Percentiles rank a stretch among this genome's conserved stretches.
phyloP scores from a whole-genome alignment of 495 filamentous ascomycete species.

The Podospora anserina region DNA sequence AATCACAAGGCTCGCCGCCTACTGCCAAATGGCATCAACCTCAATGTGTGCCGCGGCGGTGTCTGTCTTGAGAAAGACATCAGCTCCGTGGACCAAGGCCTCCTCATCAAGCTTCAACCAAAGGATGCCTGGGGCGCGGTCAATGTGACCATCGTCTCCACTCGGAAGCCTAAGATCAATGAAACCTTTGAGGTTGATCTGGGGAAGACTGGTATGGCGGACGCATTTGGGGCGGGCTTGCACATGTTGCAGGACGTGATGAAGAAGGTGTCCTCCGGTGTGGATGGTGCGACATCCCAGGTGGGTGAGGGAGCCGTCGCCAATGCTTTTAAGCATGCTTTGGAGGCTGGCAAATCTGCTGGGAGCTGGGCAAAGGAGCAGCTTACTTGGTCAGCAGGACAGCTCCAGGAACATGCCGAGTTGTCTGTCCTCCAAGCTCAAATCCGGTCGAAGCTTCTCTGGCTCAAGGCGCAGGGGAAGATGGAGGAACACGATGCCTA shows the following conservation, averaged over 20 bases:
- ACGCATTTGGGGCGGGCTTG: constrained; percentile 39
- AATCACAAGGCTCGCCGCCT: constrained; percentile 41
- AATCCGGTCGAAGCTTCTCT: constrained; percentile 46
- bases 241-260: constrained; percentile 38
- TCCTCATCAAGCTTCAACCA: constrained; percentile 40
- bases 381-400: constrained; percentile 24
- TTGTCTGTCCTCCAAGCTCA: constrained; percentile 42
- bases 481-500: constrained; percentile 42
- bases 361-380: constrained; percentile 21
- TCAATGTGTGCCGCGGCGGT: constrained; percentile 43
- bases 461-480: constrained; percentile 44
- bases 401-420: constrained; percentile 32
- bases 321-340: constrained; percentile 30
- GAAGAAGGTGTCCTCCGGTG: constrained; percentile 33
- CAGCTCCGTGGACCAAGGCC: constrained; percentile 42
- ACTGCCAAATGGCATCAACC: constrained; percentile 40
- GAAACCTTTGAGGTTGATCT: constrained; percentile 47
- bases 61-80: constrained; percentile 40
- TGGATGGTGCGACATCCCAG: constrained; percentile 33
- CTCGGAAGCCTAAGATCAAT: constrained; percentile 43
- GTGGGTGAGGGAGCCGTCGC: constrained; percentile 34
- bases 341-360: constrained; percentile 28
- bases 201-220: constrained; percentile 35
- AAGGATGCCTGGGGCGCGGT: constrained; percentile 43
- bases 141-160: constrained; percentile 44